Percentiles rank a stretch among this genome's conserved stretches.
Evolutionary conservation across 495 filamentous ascomycete species (phyloP).

Genomic region (Cercophora newfieldiana): DNA sequence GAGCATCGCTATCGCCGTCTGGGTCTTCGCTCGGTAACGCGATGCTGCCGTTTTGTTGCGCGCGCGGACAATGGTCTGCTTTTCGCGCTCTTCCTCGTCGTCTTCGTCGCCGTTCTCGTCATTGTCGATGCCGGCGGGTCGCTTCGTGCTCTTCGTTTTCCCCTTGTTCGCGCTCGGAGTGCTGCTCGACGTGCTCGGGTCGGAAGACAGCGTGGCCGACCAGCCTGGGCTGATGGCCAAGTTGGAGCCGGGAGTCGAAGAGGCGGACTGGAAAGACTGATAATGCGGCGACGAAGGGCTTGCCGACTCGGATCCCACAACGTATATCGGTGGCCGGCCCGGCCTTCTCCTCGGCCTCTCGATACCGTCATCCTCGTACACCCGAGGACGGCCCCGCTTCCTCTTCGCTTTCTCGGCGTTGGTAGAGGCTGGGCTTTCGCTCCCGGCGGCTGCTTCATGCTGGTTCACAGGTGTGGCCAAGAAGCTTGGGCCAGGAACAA

Average conservation of each 20-base stretch:
- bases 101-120: neutral
- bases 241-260: neutral
- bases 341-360: neutral
- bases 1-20: constrained; percentile 28
- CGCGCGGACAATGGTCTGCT: neutral
- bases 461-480: neutral
- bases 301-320: neutral
- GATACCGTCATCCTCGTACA: constrained; percentile 6
- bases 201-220: neutral
- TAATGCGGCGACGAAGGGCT: neutral
- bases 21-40: constrained; percentile 23
- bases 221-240: neutral
- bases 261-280: neutral
- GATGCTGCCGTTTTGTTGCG: constrained; percentile 21
- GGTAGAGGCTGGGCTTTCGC: neutral
- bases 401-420: neutral
- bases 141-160: neutral
- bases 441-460: neutral
- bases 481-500: neutral
- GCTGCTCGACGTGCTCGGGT: neutral
- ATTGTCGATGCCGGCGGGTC: neutral
- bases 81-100: neutral
- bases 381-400: constrained; percentile 4
- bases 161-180: neutral
- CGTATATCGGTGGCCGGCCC: constrained; percentile 2